Conservation (phyloP, 2,329 filamentous ascomycete species). For the Cytospora piceicola region DNA sequence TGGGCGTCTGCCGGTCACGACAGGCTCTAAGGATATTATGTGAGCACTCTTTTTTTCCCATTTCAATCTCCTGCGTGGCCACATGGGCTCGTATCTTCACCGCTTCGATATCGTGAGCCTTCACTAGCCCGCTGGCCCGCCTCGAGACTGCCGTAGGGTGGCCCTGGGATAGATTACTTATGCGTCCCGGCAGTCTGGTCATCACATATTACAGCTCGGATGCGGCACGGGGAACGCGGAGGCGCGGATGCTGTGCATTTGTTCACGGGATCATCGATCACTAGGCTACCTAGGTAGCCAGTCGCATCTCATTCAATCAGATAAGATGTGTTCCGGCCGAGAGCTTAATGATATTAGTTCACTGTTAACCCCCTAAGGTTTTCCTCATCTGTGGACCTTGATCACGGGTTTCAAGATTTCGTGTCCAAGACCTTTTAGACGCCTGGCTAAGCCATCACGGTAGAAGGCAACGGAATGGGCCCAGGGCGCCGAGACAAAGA, state of each 20-base stretch:
- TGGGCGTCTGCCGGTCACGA: background rate
- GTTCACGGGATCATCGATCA: conserved; percentile 6
- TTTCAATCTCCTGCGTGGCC: background rate
- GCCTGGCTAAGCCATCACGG: conserved; percentile 13
- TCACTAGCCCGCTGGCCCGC: background rate
- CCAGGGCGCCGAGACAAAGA: conserved; percentile 17
- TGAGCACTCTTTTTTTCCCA: background rate
- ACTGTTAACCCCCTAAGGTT: background rate
- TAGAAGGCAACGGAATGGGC: conserved; percentile 1
- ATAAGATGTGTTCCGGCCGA: conserved; percentile 13
- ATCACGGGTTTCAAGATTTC: background rate
- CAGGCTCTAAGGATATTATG: background rate
- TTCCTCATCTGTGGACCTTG: background rate
- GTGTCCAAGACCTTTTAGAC: conserved; percentile 1
- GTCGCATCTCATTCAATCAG: conserved; percentile 16
- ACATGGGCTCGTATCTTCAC: conserved; percentile 22
- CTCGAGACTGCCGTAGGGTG: background rate
- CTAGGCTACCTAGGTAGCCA: background rate
- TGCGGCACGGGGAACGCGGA: conserved; percentile 14
- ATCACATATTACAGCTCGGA: conserved; percentile 28
- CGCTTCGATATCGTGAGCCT: conserved; percentile 7
- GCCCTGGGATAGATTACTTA: conserved; percentile 15
- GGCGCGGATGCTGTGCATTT: conserved; percentile 18
- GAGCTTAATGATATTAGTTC: background rate
- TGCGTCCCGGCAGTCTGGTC: conserved; percentile 27